These are phyloP conservation scores for Triticum turgidum DNA, from an alignment of 176 grass and related monocot species.

Conservation along the genomic window DNA sequence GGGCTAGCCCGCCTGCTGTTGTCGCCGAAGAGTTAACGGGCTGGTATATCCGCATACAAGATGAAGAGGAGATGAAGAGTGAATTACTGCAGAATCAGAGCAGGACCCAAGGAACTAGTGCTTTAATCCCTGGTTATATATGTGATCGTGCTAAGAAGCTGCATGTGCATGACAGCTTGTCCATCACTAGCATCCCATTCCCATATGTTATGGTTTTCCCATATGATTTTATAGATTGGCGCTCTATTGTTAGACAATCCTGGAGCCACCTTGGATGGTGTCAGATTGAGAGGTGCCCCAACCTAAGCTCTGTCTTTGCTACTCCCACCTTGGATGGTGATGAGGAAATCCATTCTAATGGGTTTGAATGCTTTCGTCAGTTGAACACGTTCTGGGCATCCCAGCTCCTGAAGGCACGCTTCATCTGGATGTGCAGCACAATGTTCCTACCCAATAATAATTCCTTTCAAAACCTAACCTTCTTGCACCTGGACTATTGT, in stretches of 20 bases:
- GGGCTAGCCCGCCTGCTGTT: not conserved
- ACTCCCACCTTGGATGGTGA: not conserved
- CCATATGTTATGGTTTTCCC: no score
- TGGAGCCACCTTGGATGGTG: no score
- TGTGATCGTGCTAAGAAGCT: fast-evolving
- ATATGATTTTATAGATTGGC: no score
- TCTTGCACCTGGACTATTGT: not conserved
- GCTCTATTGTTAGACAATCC: no score
- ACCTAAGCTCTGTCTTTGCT: not conserved
- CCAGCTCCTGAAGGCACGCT: not conserved
- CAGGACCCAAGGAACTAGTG: not conserved
- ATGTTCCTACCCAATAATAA: fast-evolving
- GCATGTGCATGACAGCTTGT: not conserved
- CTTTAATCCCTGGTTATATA: not conserved
- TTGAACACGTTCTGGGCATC: not conserved
- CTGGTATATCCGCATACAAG: slow-evolving; percentile 2
- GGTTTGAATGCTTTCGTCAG: fast-evolving
- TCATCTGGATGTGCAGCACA: not conserved
- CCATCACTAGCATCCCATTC: not conserved
- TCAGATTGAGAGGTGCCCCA: slow-evolving; percentile 9
- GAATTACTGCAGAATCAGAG: not conserved
- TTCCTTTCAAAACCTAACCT: not conserved
- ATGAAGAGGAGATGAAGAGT: not conserved
- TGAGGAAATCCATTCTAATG: no score
- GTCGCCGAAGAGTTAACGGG: fast-evolving